Percentiles rank a stretch among this genome's conserved stretches.
phyloP scores from a whole-genome alignment of 768 basidiomycete genomes.

The Boletus patriciae region DNA sequence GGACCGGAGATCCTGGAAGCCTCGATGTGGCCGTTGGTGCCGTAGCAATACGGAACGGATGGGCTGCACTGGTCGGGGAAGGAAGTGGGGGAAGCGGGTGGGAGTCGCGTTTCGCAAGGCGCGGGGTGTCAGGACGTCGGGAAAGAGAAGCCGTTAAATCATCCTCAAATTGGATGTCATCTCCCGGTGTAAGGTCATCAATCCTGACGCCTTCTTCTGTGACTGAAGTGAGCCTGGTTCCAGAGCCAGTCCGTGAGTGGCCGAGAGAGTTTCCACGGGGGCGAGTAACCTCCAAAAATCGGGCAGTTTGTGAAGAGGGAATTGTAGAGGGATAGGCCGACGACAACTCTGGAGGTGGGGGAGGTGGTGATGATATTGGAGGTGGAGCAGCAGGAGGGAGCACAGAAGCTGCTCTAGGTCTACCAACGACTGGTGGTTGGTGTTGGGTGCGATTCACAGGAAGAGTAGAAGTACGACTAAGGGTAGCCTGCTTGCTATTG shows the following conservation, averaged over 20 bases:
- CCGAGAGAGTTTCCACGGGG: constrained; percentile 50
- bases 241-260: constrained; percentile 58
- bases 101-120: constrained; percentile 48
- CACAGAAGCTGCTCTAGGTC: constrained; percentile 56
- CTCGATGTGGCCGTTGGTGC: constrained; percentile 20
- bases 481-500: constrained; percentile 15
- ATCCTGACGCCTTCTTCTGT: constrained; percentile 54
- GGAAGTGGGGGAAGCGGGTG: constrained; percentile 71
- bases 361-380: constrained; percentile 59
- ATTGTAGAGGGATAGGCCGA: constrained; percentile 29
- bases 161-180: constrained; percentile 29
- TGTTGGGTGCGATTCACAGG: constrained; percentile 31
- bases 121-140: constrained; percentile 43
- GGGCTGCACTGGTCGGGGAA: constrained; percentile 39
- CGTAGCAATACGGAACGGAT: constrained; percentile 30
- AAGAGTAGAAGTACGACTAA: constrained; percentile 39
- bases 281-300: constrained; percentile 40
- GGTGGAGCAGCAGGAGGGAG: constrained; percentile 68
- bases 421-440: constrained; percentile 28
- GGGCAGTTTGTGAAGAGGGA: constrained; percentile 31
- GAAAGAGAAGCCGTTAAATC: constrained; percentile 34
- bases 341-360: constrained; percentile 47
- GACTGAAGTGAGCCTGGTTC: constrained; percentile 55
- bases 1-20: constrained; percentile 52
- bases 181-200: constrained; percentile 35